These are phyloP conservation scores for Pseudomonodictys pantanalensis DNA, from an alignment of 495 filamentous ascomycete genomes.

Conservation along the genomic window DNA sequence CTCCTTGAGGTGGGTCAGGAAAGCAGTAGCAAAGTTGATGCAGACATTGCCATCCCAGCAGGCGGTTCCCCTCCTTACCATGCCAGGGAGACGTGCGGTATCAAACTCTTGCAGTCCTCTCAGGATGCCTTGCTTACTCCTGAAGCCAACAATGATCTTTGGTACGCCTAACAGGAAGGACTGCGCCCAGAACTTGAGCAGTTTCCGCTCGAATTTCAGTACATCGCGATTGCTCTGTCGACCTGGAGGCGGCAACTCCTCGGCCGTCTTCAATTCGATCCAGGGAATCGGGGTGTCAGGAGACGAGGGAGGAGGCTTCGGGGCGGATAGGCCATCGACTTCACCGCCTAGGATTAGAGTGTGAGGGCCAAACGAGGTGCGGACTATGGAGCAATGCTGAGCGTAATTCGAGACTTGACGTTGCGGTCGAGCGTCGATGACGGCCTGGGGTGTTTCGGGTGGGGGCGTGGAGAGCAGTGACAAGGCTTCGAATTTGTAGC, in stretches of 20 bases:
- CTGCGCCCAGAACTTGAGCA: conserved; percentile 94
- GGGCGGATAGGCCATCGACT: conserved; percentile 74
- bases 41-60: conserved; percentile 88
- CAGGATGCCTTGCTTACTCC: conserved; percentile 70
- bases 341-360: conserved; percentile 84
- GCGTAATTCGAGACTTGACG: conserved; percentile 77
- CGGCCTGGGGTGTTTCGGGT: conserved; percentile 64
- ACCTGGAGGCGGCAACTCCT: conserved; percentile 55
- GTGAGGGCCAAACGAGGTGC: conserved; percentile 73
- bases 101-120: conserved; percentile 69
- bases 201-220: conserved; percentile 78
- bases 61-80: conserved; percentile 61
- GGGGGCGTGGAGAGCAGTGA: conserved; percentile 69
- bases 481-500: conserved; percentile 95
- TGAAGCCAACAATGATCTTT: conserved; percentile 86
- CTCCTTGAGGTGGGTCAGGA: conserved; percentile 72
- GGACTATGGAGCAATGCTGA: conserved; percentile 91
- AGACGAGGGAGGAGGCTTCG: conserved; percentile 2
- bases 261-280: conserved; percentile 91
- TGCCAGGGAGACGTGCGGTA: conserved; percentile 69
- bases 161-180: conserved; percentile 92
- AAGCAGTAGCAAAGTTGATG: conserved; percentile 77
- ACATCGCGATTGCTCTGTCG: conserved; percentile 57
- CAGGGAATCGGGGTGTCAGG: conserved; percentile 64
- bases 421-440: conserved; percentile 72